A percentile compares a stretch with the other conserved stretches of the same genome.
These are phyloP conservation scores for Fomitopsis palustris DNA, from an alignment of 1,284 basidiomycete species.

Conservation along the genomic window DNA sequence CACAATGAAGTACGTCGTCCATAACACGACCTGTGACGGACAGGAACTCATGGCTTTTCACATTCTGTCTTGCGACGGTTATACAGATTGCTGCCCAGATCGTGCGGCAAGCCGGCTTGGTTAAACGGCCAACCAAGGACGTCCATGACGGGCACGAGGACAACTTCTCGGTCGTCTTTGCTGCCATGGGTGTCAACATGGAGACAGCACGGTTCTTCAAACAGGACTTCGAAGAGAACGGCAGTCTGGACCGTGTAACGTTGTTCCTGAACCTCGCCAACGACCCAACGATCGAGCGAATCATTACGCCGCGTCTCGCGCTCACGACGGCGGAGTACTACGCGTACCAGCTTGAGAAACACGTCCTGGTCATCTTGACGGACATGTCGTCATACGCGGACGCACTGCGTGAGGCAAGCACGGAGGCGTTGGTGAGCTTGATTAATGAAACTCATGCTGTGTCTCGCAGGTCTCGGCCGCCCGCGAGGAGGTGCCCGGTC, in stretches of 20 bases:
- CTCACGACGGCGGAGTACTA: constrained; percentile 99
- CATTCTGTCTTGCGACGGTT: constrained; percentile 4
- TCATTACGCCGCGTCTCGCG: constrained; percentile 98
- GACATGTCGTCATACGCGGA: constrained; percentile 99
- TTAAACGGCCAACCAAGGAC: constrained; percentile 93
- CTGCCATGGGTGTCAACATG: constrained; percentile 99
- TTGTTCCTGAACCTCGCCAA: constrained; percentile 99
- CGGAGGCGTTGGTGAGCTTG: neutral
- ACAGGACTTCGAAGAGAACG: constrained; percentile 99
- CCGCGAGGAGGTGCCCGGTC: constrained; percentile 98
- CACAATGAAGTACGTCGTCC: constrained; percentile 83
- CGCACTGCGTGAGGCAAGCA: constrained; percentile 85
- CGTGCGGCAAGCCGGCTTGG: constrained; percentile 97
- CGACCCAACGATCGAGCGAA: constrained; percentile 99
- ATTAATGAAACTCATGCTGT: constrained; percentile 1
- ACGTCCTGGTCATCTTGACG: constrained; percentile 97
- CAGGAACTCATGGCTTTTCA: constrained; percentile 13
- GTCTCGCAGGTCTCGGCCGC: constrained; percentile 84
- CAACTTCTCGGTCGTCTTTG: constrained; percentile 99
- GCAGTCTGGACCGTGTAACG: constrained; percentile 95
- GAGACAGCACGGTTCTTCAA: constrained; percentile 99
- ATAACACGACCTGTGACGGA: constrained; percentile 1
- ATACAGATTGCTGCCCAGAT: constrained; percentile 97
- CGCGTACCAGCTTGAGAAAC: constrained; percentile 99
- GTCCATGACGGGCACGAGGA: constrained; percentile 99